Percentiles rank a stretch among this genome's conserved stretches.
Conservation (phyloP, 2,329 filamentous ascomycete species). For the Tolypocladium pustulatum region DNA sequence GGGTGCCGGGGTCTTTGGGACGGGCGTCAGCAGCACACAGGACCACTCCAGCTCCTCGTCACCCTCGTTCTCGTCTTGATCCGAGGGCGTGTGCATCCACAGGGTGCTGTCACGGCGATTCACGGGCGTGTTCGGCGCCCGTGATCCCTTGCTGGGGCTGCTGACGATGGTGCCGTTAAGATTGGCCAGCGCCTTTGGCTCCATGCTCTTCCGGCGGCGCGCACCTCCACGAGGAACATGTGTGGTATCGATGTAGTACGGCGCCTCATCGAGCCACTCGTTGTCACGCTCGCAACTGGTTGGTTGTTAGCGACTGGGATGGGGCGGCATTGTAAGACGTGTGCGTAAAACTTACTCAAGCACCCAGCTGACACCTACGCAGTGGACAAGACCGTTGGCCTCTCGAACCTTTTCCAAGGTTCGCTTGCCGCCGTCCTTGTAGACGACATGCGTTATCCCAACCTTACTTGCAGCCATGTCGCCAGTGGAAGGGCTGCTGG, state of each 20-base stretch:
- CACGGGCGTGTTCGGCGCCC: constrained; percentile 34
- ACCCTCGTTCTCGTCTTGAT: constrained; percentile 26
- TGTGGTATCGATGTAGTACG: constrained; percentile 59
- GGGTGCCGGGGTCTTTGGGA: constrained; percentile 48
- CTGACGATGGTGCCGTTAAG: constrained; percentile 53
- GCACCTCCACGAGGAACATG: constrained; percentile 59
- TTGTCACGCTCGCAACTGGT: constrained; percentile 64
- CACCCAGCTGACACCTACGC: constrained; percentile 82
- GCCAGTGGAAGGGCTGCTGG: constrained; percentile 23
- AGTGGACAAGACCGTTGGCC: constrained; percentile 64
- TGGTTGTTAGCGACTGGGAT: not conserved
- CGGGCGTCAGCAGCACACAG: constrained; percentile 38
- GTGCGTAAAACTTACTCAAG: constrained; percentile 56
- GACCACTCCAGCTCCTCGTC: constrained; percentile 30
- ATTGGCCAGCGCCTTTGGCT: constrained; percentile 60
- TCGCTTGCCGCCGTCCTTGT: constrained; percentile 72
- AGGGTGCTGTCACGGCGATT: constrained; percentile 43
- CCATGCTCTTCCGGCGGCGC: constrained; percentile 71
- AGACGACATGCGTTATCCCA: constrained; percentile 81
- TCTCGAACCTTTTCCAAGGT: constrained; percentile 74
- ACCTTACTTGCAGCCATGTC: constrained; percentile 39
- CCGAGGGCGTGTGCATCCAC: constrained; percentile 46
- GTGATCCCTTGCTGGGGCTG: constrained; percentile 25
- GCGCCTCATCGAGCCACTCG: constrained; percentile 62
- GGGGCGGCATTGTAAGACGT: not conserved